phyloP scores from a whole-genome alignment of 1,139 yeast genomes.

The Debaryomyces subglobosus region DNA sequence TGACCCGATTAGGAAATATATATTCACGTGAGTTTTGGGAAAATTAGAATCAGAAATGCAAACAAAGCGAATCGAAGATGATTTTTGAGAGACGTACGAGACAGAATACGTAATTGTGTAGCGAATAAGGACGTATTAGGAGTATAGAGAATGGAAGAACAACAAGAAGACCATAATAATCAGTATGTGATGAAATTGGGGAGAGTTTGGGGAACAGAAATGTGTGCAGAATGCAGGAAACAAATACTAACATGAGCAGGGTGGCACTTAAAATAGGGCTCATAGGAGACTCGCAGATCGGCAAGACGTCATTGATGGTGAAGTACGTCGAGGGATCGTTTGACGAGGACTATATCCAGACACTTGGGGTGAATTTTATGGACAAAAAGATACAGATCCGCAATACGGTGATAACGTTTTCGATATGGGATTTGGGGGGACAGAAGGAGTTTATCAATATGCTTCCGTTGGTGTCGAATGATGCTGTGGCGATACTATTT shows the following conservation, averaged over 20 bases:
- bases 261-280: conserved; percentile 91
- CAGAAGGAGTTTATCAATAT: conserved; percentile 94
- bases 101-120: not conserved
- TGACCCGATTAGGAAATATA: not conserved
- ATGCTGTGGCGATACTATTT: conserved; percentile 90
- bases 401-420: conserved; percentile 87
- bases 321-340: conserved; percentile 94
- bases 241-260: conserved; percentile 29
- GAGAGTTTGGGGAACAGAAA: too few species aligned
- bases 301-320: conserved; percentile 95
- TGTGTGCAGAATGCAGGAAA: not conserved
- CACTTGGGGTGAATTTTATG: conserved; percentile 94
- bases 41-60: conserved; percentile 1
- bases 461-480: conserved; percentile 92
- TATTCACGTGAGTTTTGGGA: not conserved
- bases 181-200: conserved; percentile 33
- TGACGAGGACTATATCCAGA: conserved; percentile 91
- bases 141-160: conserved; percentile 17
- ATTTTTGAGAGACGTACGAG: not conserved
- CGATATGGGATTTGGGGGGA: conserved; percentile 97
- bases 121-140: not conserved
- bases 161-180: conserved; percentile 34
- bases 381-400: conserved; percentile 86
- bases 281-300: conserved; percentile 97
- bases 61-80: conserved; percentile 2